A percentile compares a stretch with the other conserved stretches of the same genome.
These are phyloP conservation scores for Chaetomium cochliodes DNA, from an alignment of 495 filamentous ascomycete species.

Conservation along the genomic window DNA sequence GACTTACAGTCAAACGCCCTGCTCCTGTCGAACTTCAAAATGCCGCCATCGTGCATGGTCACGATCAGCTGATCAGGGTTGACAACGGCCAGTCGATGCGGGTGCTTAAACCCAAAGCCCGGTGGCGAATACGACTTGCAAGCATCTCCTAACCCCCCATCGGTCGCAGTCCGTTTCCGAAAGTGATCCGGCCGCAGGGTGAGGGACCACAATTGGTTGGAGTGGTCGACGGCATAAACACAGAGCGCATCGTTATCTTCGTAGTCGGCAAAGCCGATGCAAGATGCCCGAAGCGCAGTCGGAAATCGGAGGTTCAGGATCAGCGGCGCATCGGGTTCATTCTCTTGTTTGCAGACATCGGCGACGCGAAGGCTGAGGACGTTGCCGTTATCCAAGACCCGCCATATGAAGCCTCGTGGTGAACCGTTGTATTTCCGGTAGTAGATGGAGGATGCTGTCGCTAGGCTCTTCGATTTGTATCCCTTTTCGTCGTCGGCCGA, in stretches of 20 bases:
- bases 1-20: constrained; percentile 64
- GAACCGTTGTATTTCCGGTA: constrained; percentile 70
- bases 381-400: constrained; percentile 75
- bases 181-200: constrained; percentile 80
- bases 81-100: constrained; percentile 76
- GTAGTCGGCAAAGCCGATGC: constrained; percentile 77
- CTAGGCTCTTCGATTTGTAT: constrained; percentile 68
- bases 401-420: constrained; percentile 86
- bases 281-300: constrained; percentile 64
- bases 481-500: constrained; percentile 67
- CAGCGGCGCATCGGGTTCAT: constrained; percentile 64
- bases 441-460: constrained; percentile 78
- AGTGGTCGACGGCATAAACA: constrained; percentile 76
- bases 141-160: constrained; percentile 69
- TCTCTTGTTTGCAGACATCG: constrained; percentile 71
- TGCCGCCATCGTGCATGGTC: constrained; percentile 76
- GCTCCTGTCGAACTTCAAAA: constrained; percentile 68
- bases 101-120: constrained; percentile 71
- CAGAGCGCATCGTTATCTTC: constrained; percentile 74
- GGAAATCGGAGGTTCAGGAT: constrained; percentile 77
- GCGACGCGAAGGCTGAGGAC: constrained; percentile 78
- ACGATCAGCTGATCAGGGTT: constrained; percentile 71
- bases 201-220: constrained; percentile 76
- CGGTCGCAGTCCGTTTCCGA: constrained; percentile 60
- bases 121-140: constrained; percentile 71